These are phyloP conservation scores for Podospora pseudocomata DNA, from an alignment of 495 filamentous ascomycete species.

Conservation along the genomic window DNA sequence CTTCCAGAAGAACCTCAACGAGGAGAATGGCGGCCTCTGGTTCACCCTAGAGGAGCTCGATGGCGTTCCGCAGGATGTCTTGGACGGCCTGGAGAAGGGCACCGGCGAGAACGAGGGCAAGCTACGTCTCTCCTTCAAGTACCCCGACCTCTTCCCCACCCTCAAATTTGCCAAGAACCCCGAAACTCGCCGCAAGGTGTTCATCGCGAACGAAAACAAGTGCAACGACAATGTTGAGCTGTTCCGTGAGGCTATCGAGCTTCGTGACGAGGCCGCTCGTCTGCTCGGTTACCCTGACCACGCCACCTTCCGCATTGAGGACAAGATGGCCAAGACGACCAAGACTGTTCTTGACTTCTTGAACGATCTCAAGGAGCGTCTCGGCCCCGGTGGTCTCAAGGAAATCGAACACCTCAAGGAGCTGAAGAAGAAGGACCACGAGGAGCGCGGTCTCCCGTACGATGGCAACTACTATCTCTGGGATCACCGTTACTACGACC, in stretches of 20 bases:
- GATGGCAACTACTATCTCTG: conserved; percentile 85
- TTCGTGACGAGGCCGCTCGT: conserved; percentile 90
- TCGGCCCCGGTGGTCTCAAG: conserved; percentile 71
- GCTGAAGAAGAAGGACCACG: conserved; percentile 76
- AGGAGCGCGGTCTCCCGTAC: conserved; percentile 50
- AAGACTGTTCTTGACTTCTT: conserved; percentile 83
- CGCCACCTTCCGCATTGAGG: conserved; percentile 85
- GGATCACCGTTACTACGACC: conserved; percentile 81
- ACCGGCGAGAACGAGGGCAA: conserved; percentile 64
- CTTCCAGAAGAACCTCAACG: conserved; percentile 59
- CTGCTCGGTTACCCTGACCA: conserved; percentile 90
- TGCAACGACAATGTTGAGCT: conserved; percentile 80
- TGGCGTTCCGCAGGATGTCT: conserved; percentile 55
- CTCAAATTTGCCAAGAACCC: conserved; percentile 56
- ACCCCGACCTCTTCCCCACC: conserved; percentile 58
- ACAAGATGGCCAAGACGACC: conserved; percentile 95
- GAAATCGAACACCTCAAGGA: conserved; percentile 69
- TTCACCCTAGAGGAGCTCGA: conserved; percentile 56
- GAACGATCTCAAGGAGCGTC: conserved; percentile 67
- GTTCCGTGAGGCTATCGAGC: conserved; percentile 80
- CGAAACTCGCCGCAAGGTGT: conserved; percentile 52
- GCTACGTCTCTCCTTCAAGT: conserved; percentile 57
- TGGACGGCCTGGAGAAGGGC: conserved; percentile 63
- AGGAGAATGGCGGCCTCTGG: conserved; percentile 60
- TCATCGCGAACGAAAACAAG: conserved; percentile 60